Evolutionary conservation across 164 flowering plant species (phyloP).

Genomic region (Akebia trifoliata): DNA sequence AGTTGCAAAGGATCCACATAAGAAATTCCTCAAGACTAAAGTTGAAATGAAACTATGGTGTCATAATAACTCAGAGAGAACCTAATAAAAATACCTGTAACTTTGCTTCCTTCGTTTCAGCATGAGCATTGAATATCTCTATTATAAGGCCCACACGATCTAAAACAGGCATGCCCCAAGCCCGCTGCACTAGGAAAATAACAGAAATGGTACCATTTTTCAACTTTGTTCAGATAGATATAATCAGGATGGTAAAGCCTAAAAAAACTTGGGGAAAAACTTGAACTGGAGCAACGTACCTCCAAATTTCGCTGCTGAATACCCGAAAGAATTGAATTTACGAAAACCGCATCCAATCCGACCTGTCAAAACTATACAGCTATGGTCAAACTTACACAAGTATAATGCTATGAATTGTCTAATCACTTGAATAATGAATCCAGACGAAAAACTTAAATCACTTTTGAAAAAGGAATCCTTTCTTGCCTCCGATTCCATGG

Average conservation of each 20-base stretch:
- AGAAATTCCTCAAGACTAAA: not conserved
- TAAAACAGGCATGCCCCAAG: constrained; percentile 79
- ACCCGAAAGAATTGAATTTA: constrained; percentile 71
- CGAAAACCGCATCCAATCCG: constrained; percentile 79
- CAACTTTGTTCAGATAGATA: constrained; percentile 1
- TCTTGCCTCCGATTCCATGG: constrained; percentile 59
- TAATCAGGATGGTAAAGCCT: not conserved
- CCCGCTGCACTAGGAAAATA: constrained; percentile 36
- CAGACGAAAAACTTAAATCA: not conserved
- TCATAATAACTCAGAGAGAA: not conserved
- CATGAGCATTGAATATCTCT: constrained; percentile 96
- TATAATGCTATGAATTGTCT: not conserved
- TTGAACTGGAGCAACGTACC: constrained; percentile 35
- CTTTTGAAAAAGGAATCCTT: not conserved
- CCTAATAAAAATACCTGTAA: constrained; percentile 49
- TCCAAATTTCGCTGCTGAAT: constrained; percentile 91
- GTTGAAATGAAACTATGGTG: not conserved
- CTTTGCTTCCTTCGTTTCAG: constrained; percentile 88
- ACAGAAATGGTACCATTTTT: not conserved
- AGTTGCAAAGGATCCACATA: constrained; percentile 1
- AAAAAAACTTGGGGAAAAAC: not conserved
- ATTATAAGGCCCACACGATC: constrained; percentile 96
- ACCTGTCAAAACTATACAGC: constrained; percentile 35
- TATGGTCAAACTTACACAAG: not conserved
- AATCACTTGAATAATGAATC: not conserved